phyloP scores from a whole-genome alignment of 495 filamentous ascomycete genomes.

The Patellaria atrata region DNA sequence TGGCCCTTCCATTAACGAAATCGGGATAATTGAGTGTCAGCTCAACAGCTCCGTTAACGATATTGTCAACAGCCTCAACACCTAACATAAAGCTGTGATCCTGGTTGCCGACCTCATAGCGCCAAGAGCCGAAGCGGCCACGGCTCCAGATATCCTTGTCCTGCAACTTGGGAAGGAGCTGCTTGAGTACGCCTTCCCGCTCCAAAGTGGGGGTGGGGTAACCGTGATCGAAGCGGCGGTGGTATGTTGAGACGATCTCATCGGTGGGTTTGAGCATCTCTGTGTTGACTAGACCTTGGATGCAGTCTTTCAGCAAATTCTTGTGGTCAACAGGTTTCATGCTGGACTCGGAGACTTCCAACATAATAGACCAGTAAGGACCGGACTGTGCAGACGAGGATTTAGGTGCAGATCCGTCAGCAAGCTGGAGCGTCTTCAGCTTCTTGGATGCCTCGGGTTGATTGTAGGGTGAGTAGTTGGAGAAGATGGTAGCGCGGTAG shows the following conservation, averaged over 20 bases:
- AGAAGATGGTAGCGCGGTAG: constrained; percentile 99
- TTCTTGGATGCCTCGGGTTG: constrained; percentile 71
- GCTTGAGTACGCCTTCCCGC: constrained; percentile 83
- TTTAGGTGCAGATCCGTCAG: constrained; percentile 64
- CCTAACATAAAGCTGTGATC: constrained; percentile 98
- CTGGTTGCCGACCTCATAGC: constrained; percentile 92
- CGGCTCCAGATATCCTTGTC: constrained; percentile 85
- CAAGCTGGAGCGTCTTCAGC: constrained; percentile 74
- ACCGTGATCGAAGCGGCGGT: constrained; percentile 96
- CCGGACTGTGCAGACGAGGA: constrained; percentile 58
- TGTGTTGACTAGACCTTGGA: constrained; percentile 94
- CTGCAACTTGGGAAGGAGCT: constrained; percentile 86
- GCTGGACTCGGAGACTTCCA: constrained; percentile 91
- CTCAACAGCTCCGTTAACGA: constrained; percentile 88
- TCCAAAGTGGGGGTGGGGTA: constrained; percentile 94
- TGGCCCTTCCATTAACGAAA: constrained; percentile 85
- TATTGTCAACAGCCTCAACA: constrained; percentile 91
- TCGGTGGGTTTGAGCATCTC: constrained; percentile 80
- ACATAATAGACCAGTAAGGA: constrained; percentile 99
- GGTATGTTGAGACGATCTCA: constrained; percentile 97
- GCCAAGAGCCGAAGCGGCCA: constrained; percentile 95
- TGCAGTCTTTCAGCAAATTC: constrained; percentile 74
- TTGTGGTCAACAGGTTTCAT: constrained; percentile 84
- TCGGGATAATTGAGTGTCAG: constrained; percentile 97
- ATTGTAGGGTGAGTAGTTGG: constrained; percentile 99